Evolutionary conservation across 768 basidiomycete species (phyloP), one percentile per base, ranked within the genome.

Genomic region (Amanita fuliginea): DNA sequence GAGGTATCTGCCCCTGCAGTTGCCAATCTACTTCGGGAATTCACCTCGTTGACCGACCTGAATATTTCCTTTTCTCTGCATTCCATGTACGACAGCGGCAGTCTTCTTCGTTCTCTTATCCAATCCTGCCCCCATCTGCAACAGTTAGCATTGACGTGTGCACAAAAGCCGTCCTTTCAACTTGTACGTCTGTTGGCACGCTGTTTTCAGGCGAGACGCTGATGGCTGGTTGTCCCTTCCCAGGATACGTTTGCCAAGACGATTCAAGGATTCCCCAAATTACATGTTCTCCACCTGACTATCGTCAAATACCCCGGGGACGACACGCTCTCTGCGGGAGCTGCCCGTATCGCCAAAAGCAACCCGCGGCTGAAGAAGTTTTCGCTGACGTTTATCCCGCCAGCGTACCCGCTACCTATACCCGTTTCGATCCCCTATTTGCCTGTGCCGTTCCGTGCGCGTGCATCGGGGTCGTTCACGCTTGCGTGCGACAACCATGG

Each of bases 81-180:
- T 57, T 80, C 79, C 1, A 78, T 80, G 57, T 86, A 86, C 57
- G 85, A 88, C 55, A 81, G 81, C 57, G 80, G 77, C 22, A 79
- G 79, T 55, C 66, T 86, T 51, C 68, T 88, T 30, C 76, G 81
- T 40, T 79, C 81, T 3, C 72, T 88, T 50, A 76, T 78, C 46
- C 65, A 76, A 10, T 73, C 81, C 0, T 86, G 84, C 57, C 84
- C 85, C 9, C 72, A 73, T 46, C 68, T 88, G 33, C 69, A 66
- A 30, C 75, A 80, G 58, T 68, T 88, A 6, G 77, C 83, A 53
- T 63, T 88, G 36, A 78, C 78, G 13, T 85, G 81, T 58, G 71
- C 73, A 10, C 77, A 77, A 55, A 81, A 77, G 55, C 80, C 86
- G 9, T 84, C 83, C 0, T 82, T 88, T 61, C 81, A 81, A 51